Conservation (phyloP, 2,329 filamentous ascomycete genomes). For the Fusarium tuaranense region DNA sequence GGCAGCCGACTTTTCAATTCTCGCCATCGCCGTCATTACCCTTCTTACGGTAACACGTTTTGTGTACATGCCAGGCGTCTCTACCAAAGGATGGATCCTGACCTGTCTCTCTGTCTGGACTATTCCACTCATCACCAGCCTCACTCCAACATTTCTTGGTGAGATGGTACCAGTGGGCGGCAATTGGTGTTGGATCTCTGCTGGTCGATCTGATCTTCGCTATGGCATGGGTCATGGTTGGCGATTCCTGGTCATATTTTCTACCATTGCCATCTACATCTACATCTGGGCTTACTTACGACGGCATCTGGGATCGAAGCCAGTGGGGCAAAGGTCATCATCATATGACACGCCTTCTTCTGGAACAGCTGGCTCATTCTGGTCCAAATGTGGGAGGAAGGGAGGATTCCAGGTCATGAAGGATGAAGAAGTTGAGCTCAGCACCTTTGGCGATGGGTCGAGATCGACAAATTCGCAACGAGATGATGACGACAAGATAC, state of each 20-base stretch:
- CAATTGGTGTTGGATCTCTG: constrained; percentile 62
- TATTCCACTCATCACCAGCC: constrained; percentile 34
- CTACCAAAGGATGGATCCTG: constrained; percentile 14
- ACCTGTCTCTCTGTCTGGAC: constrained; percentile 36
- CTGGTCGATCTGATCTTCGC: constrained; percentile 51
- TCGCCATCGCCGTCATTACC: constrained; percentile 41
- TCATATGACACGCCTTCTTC: constrained; percentile 6
- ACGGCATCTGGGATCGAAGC: constrained; percentile 13
- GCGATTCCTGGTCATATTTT: constrained; percentile 57
- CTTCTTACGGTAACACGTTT: constrained; percentile 38
- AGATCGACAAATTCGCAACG: not conserved
- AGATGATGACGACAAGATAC: not conserved
- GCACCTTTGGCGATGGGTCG: constrained; percentile 4
- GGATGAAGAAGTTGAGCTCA: constrained; percentile 27
- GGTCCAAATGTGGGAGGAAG: constrained; percentile 16
- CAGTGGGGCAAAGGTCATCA: not conserved
- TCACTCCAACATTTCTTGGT: constrained; percentile 30
- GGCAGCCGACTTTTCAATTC: constrained; percentile 41
- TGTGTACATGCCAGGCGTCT: constrained; percentile 32
- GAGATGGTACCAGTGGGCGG: constrained; percentile 51
- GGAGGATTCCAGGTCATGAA: constrained; percentile 21
- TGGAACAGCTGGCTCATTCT: constrained; percentile 6
- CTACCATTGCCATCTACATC: constrained; percentile 54
- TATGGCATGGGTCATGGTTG: constrained; percentile 59
- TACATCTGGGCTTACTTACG: constrained; percentile 50